Evolutionary conservation across 202 grass and related monocot genomes (phyloP).

Genomic region (Alloteropsis angusta): DNA sequence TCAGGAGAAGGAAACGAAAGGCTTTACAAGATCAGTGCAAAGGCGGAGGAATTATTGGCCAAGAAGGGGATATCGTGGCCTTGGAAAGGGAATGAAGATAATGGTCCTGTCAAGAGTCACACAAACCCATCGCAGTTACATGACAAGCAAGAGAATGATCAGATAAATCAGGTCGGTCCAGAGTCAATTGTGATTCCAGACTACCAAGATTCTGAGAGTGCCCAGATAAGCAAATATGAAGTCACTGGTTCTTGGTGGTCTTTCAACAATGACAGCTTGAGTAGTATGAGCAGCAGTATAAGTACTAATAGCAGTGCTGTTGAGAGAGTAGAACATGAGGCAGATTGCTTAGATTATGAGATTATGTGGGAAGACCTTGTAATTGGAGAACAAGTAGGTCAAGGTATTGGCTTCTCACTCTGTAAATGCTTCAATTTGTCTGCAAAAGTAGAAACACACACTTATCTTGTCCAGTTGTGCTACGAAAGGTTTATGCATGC

Average conservation of each 20-base stretch:
- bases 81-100: slow-evolving; percentile 61
- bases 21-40: slow-evolving; percentile 59
- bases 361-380: slow-evolving; percentile 77
- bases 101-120: slow-evolving; percentile 30
- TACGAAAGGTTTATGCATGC: neutral
- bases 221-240: slow-evolving; percentile 33
- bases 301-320: slow-evolving; percentile 56
- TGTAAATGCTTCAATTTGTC: neutral
- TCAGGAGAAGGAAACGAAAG: slow-evolving; percentile 38
- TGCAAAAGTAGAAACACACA: neutral
- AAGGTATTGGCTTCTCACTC: slow-evolving; percentile 45
- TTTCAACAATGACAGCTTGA: slow-evolving; percentile 52
- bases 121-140: slow-evolving; percentile 34
- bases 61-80: slow-evolving; percentile 69
- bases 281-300: slow-evolving; percentile 61
- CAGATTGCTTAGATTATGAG: slow-evolving; percentile 76
- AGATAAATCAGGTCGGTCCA: slow-evolving; percentile 9
- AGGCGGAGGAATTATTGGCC: slow-evolving; percentile 49
- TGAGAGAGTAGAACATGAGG: slow-evolving; percentile 51
- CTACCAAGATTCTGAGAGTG: slow-evolving; percentile 23
- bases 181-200: slow-evolving; percentile 45
- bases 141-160: slow-evolving; percentile 41
- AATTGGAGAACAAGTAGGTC: slow-evolving; percentile 76
- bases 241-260: slow-evolving; percentile 73
- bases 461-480: neutral